Percentiles rank a stretch among this genome's conserved stretches.
Evolutionary conservation across 176 grass and related monocot genomes (phyloP).

Genomic region (Raddia distichophylla): DNA sequence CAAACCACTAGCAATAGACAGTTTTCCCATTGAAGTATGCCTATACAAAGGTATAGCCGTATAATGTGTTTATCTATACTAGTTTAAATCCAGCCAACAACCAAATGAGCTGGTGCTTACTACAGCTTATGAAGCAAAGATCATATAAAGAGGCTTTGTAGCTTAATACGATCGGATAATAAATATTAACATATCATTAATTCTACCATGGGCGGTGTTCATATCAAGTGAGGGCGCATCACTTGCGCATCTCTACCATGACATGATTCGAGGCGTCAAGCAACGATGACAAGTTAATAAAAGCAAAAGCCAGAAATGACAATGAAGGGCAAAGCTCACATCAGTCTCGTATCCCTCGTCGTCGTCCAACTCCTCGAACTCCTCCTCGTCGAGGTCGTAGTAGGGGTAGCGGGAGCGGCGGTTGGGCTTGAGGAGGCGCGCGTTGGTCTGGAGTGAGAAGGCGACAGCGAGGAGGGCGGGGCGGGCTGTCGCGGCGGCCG

Average conservation of each 20-base stretch:
- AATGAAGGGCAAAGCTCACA: conserved; percentile 28
- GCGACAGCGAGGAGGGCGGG: conserved; percentile 30
- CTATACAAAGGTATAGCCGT: not conserved
- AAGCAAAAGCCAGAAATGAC: not conserved
- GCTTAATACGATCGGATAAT: not conserved
- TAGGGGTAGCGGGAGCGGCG: conserved; percentile 58
- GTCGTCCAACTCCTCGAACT: conserved; percentile 34
- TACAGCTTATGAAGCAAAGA: not conserved
- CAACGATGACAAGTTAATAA: not conserved
- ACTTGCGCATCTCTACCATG: not conserved
- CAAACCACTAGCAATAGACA: not conserved
- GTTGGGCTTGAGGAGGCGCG: conserved; percentile 50
- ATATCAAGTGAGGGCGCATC: not conserved
- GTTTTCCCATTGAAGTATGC: not conserved
- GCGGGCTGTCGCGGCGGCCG: too few species aligned
- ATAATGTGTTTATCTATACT: not conserved
- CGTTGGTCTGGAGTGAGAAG: conserved; percentile 61
- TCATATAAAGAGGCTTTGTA: not conserved
- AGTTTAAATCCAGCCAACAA: not conserved
- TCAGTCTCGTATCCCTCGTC: conserved; percentile 40
- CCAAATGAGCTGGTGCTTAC: not conserved
- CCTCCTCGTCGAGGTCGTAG: conserved; percentile 59
- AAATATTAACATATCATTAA: not conserved
- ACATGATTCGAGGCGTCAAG: conserved; percentile 12
- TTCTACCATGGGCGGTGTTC: not conserved